A percentile compares a stretch with the other conserved stretches of the same genome.
phyloP scores from a whole-genome alignment of 352 stramenopile species.

The Phytophthora pistaciae region DNA sequence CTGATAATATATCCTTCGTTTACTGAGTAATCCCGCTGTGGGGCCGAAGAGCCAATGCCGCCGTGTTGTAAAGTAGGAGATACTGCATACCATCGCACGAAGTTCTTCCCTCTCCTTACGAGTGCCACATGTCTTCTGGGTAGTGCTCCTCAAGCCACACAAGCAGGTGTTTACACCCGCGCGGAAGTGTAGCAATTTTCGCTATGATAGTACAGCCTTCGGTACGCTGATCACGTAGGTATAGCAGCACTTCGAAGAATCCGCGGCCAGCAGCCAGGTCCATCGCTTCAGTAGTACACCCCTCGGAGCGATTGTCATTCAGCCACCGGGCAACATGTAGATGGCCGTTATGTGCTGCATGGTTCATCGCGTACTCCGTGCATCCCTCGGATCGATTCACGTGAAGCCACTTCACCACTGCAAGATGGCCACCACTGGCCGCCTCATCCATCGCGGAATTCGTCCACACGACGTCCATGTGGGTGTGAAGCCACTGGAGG shows the following conservation, averaged over 20 bases:
- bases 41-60: too few relatives aligned
- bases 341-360: background rate
- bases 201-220: background rate
- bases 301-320: background rate
- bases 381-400: background rate
- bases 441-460: constrained; percentile 12
- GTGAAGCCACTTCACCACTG: constrained; percentile 9
- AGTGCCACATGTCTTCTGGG: background rate
- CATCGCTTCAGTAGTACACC: constrained; percentile 4
- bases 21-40: too few relatives aligned
- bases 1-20: too few relatives aligned
- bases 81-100: too few relatives aligned
- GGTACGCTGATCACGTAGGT: background rate
- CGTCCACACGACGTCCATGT: constrained; percentile 10
- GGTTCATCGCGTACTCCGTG: constrained; percentile 1
- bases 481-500: constrained; percentile 18
- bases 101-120: too few relatives aligned
- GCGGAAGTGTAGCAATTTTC: background rate
- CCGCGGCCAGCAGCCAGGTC: background rate
- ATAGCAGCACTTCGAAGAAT: constrained; percentile 1
- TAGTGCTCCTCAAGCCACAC: background rate
- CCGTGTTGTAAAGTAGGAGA: too few relatives aligned
- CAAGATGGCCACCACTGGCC: background rate
- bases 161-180: background rate
- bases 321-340: constrained; percentile 2